Conservation (phyloP, 2,329 filamentous ascomycete species). For the Ophiostoma sp. region DNA sequence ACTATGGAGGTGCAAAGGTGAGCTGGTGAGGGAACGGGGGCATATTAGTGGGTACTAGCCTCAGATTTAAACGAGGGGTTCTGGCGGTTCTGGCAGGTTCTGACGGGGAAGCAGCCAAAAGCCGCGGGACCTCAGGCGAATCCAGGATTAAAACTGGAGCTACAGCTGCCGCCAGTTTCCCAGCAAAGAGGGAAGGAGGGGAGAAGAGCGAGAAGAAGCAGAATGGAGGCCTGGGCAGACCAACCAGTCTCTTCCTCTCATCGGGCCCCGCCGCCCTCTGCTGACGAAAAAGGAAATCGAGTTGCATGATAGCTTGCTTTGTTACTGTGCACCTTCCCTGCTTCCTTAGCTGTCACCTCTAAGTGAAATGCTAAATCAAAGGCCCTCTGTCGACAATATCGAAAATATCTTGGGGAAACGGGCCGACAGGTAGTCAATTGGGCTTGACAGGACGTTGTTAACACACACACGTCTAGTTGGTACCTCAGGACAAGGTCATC, state of each 20-base stretch:
- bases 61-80: conserved; percentile 7
- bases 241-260: background rate
- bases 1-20: background rate
- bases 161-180: background rate
- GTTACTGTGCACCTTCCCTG: background rate
- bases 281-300: background rate
- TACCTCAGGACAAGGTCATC: background rate
- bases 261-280: background rate
- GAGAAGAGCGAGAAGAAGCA: background rate
- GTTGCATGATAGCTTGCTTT: background rate
- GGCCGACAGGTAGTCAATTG: background rate
- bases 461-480: background rate
- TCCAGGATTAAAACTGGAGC: background rate
- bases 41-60: background rate
- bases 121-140: background rate
- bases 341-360: background rate
- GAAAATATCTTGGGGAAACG: background rate
- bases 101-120: background rate
- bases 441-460: background rate
- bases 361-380: background rate
- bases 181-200: background rate
- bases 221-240: background rate
- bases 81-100: conserved; percentile 15
- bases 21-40: background rate
- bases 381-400: background rate